Base-by-base conservation (phyloP, 495 filamentous ascomycete genomes). In the Usnea hakonensis region DNA sequence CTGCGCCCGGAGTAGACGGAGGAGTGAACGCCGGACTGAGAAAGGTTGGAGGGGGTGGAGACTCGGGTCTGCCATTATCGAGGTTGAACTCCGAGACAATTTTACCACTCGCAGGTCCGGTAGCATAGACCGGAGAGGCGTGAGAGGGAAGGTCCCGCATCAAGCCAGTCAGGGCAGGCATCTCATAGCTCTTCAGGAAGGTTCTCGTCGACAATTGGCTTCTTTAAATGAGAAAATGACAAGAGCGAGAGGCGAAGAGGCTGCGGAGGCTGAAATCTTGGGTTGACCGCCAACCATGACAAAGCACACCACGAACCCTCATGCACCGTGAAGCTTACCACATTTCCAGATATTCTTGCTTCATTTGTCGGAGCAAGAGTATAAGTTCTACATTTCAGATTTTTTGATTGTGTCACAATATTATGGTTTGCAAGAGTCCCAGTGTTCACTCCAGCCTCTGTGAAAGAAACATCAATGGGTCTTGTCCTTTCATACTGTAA, bases 1-100 rank as follows among this genome's bases (percentile, higher is more conserved):
- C 84, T 46, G 83, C 74, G 2, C 88, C 88, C 2, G 89, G 90
- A 6, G 83, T 83, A n/a, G 76, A 72, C 23, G 89, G 89, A 8
- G 90, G 90, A 26, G 90, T 92, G 72, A 92, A 90, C 50, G 85
- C 84, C 0, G 90, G 90, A 46, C 85, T 89, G 30, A 94, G 75
- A 36, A 90, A 77, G 10, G 75, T 79, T 9, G 74, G 76, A 1
- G 81, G 82, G 64, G 36, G 75, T 71, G 52, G 78, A 71, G 33
- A 77, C 76, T 17, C 66, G 40, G 69, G 52, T 41, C 66, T 64
- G 57, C 65, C 68, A 36, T 66, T 58, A 62, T 73, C 70, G 32
- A 75, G 69, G 57, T 74, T 66, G 54, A 73, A 69, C 64, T 76
- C 71, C 35, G 73, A 70, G 46, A 74, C 69, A 13, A 64, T 36